Base-by-base conservation (phyloP, 345 rosid species). In the Erodium maritimum region DNA sequence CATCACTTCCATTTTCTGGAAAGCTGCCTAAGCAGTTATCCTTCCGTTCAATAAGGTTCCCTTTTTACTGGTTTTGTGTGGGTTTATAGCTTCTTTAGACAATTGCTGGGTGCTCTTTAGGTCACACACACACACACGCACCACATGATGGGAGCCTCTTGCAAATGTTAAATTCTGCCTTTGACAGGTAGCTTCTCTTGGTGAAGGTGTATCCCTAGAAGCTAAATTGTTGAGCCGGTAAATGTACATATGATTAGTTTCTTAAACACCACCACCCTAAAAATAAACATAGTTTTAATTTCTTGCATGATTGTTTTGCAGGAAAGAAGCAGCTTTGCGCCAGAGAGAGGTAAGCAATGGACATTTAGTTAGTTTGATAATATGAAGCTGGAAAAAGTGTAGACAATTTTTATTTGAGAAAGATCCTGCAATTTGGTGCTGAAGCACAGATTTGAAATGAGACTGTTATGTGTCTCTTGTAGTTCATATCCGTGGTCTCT, bases 121-220 rank as follows among this genome's bases (percentile, higher is more conserved):
- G n/a, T n/a, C n/a, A n/a, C n/a, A n/a, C n/a, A n/a, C n/a, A n/a
- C n/a, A n/a, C n/a, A n/a, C n/a, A n/a, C n/a, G n/a, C n/a, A n/a
- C n/a, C n/a, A n/a, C n/a, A n/a, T n/a, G n/a, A n/a, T n/a, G n/a
- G n/a, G n/a, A n/a, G n/a, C n/a, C n/a, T n/a, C n/a, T n/a, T n/a
- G n/a, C n/a, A 3, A 16, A 7, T 10, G 48, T 17, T 9, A 11
- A 12, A 54, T 23, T 20, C 12, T 54, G 17, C 17, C 13, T 5
- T 66, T 33, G 23, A 5, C 56, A 93, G 99, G 99, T 90, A 72
- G 97, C 97, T 54, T 77, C 90, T 50, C 84, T 94, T 70, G 99
- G 99, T 62, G 99, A 87, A 70, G 97, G 99, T 72, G 86, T 83
- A 51, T 93, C 99, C 56, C 73, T 93, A 56, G 99, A 89, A 81